Evolutionary conservation across 371 early-diverging fungal genomes (phyloP).

Genomic region (Hamiltosporidium tvaerminnensis): DNA sequence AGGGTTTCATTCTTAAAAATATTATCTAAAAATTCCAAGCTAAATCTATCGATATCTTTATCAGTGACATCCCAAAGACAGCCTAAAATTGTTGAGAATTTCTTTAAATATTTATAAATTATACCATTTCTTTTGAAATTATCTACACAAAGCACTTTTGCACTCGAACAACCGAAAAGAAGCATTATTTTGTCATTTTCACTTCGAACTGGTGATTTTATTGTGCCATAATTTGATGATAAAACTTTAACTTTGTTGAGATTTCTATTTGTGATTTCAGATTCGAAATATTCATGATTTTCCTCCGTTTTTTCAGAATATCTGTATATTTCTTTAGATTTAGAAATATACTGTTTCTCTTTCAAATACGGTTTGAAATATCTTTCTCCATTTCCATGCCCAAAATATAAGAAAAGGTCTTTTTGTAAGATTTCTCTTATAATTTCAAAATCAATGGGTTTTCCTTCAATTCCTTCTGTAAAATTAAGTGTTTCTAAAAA

Average conservation of each 20-base stretch:
- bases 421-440: background rate
- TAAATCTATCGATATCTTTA: conserved; percentile 72
- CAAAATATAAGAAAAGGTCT: conserved; percentile 61
- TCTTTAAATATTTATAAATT: conserved; percentile 18
- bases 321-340: background rate
- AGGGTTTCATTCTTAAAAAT: conserved; percentile 34
- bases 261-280: background rate
- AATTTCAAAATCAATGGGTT: background rate
- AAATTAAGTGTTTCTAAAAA: conserved; percentile 2
- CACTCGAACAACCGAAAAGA: conserved; percentile 51
- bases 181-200: conserved; percentile 22
- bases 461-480: conserved; percentile 14
- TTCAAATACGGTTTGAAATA: conserved; percentile 54
- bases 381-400: conserved; percentile 81
- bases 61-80: conserved; percentile 98
- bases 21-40: conserved; percentile 55
- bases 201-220: background rate
- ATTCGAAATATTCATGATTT: background rate
- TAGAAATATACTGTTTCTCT: background rate
- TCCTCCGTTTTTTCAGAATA: background rate
- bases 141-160: conserved; percentile 19
- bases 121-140: conserved; percentile 34
- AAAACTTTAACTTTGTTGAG: background rate
- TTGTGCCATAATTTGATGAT: background rate
- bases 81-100: conserved; percentile 57